Base-by-base conservation (phyloP, 108 stramenopile species). In the Skeletonema potamos region DNA sequence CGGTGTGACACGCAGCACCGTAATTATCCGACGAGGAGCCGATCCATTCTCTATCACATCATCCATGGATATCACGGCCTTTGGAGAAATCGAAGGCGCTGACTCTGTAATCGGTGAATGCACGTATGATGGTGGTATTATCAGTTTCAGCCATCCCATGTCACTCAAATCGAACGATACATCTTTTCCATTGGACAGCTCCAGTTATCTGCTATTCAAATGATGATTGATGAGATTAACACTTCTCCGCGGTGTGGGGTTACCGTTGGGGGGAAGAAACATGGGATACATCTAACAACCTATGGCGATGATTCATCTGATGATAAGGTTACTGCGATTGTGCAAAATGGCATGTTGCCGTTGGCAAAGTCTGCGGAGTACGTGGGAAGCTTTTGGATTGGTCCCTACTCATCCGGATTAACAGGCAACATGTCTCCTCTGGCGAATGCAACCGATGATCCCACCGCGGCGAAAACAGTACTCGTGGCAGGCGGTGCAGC, bases 181-280 rank as follows among this genome's bases (percentile, higher is more conserved):
- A 27, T 62, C 61, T 62, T 62, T 27, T 7, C 34, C 1, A 62
- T 12, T 4, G 29, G 61, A 9, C 4, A 62, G 12, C 61, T 62
- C 37, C 37, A 39, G 9, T 41, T 62, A 6, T 22, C 20, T 20
- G 61, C 61, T 4, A 39, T 39, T 27, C 33, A 62, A 41, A 62
- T 62, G 61, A 41, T 41, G 34, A 27, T 62, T 27, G 61, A 62
- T 27, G 34, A 41, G 5, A 62, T 62, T 27, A 62, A 62, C 10
- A 41, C 61, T 27, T 62, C 34, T 6, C 61, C 61, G 4, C 10
- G 61, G 37, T 62, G 61, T 8, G 61, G 61, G 8, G 61, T 62
- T 27, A 22, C 61, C 11, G 61, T 41, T 10, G 61, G 61, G 34
- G 61, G 61, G 29, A 62, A 48, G 37, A 22, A 27, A 12, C 44